Evolutionary conservation across 371 early-diverging fungal species (phyloP), one percentile per base, ranked within the genome.

Genomic region (Mucor indicus): DNA sequence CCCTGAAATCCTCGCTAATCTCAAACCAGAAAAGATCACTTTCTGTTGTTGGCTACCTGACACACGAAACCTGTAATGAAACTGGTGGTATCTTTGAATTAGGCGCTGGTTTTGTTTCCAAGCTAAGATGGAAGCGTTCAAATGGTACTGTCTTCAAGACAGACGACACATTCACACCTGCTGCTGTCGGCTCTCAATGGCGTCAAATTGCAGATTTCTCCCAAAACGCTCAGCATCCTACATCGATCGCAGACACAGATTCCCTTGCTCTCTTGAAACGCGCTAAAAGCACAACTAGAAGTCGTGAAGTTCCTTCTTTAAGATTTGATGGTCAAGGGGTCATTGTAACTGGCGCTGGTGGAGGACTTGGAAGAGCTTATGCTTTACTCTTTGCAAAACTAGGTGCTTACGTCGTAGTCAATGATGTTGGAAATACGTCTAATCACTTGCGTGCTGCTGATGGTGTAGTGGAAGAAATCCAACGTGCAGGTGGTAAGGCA

Each of bases 1-100:
- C 27, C 90, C 92, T 27, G 98, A 96, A 38, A 79, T 98, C 48
- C 82, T 98, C 42, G 88, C 84, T 9, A 80, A 88, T 19, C 81
- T 98, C 35, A 97, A 96, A 76, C 98, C 98, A 51, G 95, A 98
- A 57, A 94, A 86, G 67, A 89, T 96, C 35, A 89, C 94, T 15
- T n/a, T 98, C 98, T 15, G 74, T 98, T 37, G 98, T 98, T 31
- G 92, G 85, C 29, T 95, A 84, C 66, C 84, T 98, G 25, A 82
- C 85, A 62, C 98, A 98, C 74, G 95, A 97, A 59, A 68, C 78
- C 15, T 84, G 86, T 35, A 71, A 72, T 56, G 95, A 96, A 62
- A 91, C 67, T 50, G 98, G 98, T 44, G 83, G 83, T 21, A 54
- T 95, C 59, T 98, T 87, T 54, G 96, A 96, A 82, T 86, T 91